A percentile compares a stretch with the other conserved stretches of the same genome.
phyloP scores from a whole-genome alignment of 2,329 filamentous ascomycete species.

The Neonectria coccinea region DNA sequence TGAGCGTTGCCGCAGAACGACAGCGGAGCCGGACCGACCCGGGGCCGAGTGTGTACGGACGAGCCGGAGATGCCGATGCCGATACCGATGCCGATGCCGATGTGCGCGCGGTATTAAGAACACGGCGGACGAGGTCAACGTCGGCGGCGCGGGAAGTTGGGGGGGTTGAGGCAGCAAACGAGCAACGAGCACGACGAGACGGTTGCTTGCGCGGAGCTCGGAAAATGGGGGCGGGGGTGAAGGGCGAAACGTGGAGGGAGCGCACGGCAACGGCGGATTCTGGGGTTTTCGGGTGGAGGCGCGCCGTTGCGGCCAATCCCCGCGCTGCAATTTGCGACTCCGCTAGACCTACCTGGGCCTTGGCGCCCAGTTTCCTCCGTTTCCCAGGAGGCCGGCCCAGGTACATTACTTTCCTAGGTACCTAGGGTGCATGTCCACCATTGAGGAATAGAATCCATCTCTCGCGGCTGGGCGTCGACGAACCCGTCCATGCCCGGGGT shows the following conservation, averaged over 20 bases:
- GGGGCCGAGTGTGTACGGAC: conserved; percentile 12
- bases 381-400: not conserved
- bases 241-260: conserved; percentile 29
- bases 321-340: conserved; percentile 22
- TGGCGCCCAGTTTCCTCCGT: conserved; percentile 9
- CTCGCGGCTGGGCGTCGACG: not conserved
- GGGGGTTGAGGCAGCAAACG: not conserved
- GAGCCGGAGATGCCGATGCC: not conserved
- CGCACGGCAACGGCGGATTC: conserved; percentile 16
- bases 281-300: conserved; percentile 20
- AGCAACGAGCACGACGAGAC: conserved; percentile 7
- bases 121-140: conserved; percentile 9
- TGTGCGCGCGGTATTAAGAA: not conserved
- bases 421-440: no score
- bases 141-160: conserved; percentile 18
- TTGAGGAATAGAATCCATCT: not conserved
- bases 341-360: conserved; percentile 18
- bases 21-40: conserved; percentile 22
- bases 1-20: conserved; percentile 26
- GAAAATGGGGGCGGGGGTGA: conserved; percentile 36
- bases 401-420: no score
- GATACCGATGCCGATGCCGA: not conserved
- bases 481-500: conserved; percentile 4
- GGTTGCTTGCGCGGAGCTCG: conserved; percentile 17
- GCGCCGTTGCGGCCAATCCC: conserved; percentile 33